A percentile compares a stretch with the other conserved stretches of the same genome.
Conservation (phyloP, 768 basidiomycete genomes). For the Flagelloscypha sp. region DNA sequence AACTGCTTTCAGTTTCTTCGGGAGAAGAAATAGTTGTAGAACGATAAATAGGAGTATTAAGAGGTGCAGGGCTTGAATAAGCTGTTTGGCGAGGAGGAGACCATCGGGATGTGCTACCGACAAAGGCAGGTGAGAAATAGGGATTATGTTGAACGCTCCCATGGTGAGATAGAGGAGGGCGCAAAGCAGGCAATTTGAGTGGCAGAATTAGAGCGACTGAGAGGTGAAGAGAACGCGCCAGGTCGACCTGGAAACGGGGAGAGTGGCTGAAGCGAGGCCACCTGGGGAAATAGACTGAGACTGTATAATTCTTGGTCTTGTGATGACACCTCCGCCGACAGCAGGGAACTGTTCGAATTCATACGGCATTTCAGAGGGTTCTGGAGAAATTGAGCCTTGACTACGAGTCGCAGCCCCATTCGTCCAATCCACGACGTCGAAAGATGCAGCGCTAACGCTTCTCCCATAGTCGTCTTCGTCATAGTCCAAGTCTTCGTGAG, state of each 20-base stretch:
- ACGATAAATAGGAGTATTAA: no score
- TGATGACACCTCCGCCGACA: conserved; percentile 83
- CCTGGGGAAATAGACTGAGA: conserved; percentile 55
- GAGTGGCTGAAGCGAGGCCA: conserved; percentile 16
- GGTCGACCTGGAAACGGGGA: conserved; percentile 13
- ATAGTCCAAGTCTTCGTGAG: conserved; percentile 34
- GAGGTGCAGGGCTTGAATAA: no score
- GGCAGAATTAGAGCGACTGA: neutral
- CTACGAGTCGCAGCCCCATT: conserved; percentile 30
- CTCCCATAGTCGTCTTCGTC: conserved; percentile 19
- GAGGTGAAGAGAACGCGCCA: conserved; percentile 12
- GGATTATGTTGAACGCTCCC: neutral
- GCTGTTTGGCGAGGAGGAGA: no score
- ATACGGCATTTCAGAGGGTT: conserved; percentile 33
- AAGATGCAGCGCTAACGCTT: conserved; percentile 30
- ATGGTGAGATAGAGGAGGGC: conserved; percentile 2
- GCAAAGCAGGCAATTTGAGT: neutral
- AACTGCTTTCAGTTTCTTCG: no score
- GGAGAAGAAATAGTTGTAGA: no score
- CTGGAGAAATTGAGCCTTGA: no score
- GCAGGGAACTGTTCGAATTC: conserved; percentile 89
- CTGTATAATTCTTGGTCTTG: conserved; percentile 78
- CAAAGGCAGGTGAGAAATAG: conserved; percentile 6
- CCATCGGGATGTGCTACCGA: no score
- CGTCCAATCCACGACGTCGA: conserved; percentile 67